Conservation (phyloP, 345 rosid genomes). For the Jatropha curcas region DNA sequence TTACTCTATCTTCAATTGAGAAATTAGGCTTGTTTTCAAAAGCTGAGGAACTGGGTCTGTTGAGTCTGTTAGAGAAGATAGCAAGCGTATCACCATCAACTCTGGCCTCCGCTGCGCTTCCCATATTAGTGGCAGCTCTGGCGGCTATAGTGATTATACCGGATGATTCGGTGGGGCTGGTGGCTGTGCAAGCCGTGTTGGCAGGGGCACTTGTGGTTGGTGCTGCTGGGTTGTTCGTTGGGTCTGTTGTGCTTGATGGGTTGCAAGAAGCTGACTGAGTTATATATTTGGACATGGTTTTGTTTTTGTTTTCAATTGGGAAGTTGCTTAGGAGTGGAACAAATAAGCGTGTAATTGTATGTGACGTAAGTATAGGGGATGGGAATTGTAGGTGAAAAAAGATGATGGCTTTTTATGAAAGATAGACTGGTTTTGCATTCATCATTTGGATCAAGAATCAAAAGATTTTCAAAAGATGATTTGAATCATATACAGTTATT, state of each 20-base stretch:
- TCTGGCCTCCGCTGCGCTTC: conserved; percentile 77
- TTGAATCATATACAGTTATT: no score
- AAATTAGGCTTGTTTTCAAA: conserved; percentile 78
- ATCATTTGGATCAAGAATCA: no score
- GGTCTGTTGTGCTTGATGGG: conserved; percentile 73
- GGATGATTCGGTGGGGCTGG: conserved; percentile 72
- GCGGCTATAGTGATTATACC: conserved; percentile 69
- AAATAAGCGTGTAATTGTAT: no score
- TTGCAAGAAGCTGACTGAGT: conserved; percentile 83
- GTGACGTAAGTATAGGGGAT: neutral
- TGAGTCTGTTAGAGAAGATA: conserved; percentile 71
- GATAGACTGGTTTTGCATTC: no score
- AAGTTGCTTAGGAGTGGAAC: neutral
- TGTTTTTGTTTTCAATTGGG: neutral
- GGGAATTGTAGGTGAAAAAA: neutral
- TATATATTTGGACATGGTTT: neutral
- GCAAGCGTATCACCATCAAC: conserved; percentile 63
- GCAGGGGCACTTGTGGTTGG: conserved; percentile 66
- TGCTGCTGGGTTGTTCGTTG: conserved; percentile 73
- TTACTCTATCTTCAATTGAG: conserved; percentile 86
- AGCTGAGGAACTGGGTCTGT: conserved; percentile 86
- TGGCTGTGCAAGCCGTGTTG: conserved; percentile 61
- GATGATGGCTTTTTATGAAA: neutral
- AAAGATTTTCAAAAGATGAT: no score
- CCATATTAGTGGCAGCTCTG: conserved; percentile 70